Conservation (phyloP, 1,284 basidiomycete species). For the Ganoderma leucocontextum region DNA sequence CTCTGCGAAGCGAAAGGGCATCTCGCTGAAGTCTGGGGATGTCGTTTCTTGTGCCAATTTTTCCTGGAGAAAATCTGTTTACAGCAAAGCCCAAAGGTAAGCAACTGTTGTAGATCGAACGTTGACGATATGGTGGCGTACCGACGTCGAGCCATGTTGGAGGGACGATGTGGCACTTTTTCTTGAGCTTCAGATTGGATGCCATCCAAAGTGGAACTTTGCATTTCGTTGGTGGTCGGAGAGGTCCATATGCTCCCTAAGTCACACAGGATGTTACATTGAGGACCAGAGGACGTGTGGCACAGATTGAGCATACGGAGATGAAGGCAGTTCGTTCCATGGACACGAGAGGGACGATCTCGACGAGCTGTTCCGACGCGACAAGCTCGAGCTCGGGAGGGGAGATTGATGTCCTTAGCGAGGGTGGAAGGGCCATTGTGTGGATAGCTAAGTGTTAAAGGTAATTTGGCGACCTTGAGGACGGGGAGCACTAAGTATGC, state of each 20-base stretch:
- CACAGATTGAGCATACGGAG: conserved; percentile 60
- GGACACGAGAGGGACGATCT: conserved; percentile 84
- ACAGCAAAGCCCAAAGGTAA: neutral
- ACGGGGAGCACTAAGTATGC: neutral
- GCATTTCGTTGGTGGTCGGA: conserved; percentile 86
- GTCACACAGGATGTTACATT: conserved; percentile 1
- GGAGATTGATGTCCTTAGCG: conserved; percentile 68
- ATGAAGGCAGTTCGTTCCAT: conserved; percentile 92
- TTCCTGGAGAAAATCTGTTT: conserved; percentile 80
- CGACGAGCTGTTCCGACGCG: conserved; percentile 82
- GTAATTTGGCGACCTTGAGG: neutral
- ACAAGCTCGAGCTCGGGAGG: conserved; percentile 89
- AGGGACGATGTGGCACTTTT: conserved; percentile 91
- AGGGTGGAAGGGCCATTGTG: conserved; percentile 64
- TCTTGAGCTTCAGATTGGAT: conserved; percentile 90
- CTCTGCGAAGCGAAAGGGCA: conserved; percentile 91
- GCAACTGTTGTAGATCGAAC: no score
- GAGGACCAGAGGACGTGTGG: neutral
- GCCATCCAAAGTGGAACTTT: conserved; percentile 96
- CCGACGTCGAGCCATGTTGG: conserved; percentile 91
- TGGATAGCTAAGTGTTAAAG: no score
- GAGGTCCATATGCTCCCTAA: conserved; percentile 92
- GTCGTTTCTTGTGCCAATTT: conserved; percentile 76
- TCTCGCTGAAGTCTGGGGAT: conserved; percentile 72
- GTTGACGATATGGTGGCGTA: conserved; percentile 47